phyloP scores from a whole-genome alignment of 1,139 yeast species.

The Suhomyces bolitotheri region DNA sequence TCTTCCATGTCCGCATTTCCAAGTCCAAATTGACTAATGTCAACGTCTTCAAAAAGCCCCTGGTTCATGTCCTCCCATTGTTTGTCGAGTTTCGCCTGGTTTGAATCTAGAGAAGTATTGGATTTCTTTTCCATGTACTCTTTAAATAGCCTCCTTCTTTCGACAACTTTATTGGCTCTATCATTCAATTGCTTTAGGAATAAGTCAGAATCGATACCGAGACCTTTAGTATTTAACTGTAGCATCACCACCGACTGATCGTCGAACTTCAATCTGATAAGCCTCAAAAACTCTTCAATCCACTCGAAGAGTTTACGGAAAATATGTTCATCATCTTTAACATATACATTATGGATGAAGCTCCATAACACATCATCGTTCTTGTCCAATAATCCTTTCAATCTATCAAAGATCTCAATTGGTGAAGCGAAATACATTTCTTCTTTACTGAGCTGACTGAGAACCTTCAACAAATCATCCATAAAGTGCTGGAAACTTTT shows the following conservation, averaged over 20 bases:
- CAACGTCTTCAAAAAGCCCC: constrained; percentile 44
- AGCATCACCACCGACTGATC: constrained; percentile 49
- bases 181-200: constrained; percentile 35
- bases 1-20: constrained; percentile 60
- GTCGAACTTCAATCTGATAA: constrained; percentile 61
- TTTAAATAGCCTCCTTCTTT: constrained; percentile 36
- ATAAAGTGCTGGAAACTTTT: constrained; percentile 71
- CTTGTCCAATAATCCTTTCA: constrained; percentile 62
- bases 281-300: constrained; percentile 56
- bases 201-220: constrained; percentile 24
- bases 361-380: constrained; percentile 72
- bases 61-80: constrained; percentile 52
- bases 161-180: constrained; percentile 29
- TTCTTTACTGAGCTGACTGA: constrained; percentile 49
- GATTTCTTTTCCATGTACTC: constrained; percentile 30
- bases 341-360: constrained; percentile 75
- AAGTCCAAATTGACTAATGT: constrained; percentile 55
- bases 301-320: constrained; percentile 72
- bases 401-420: constrained; percentile 59
- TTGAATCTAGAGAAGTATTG: constrained; percentile 16
- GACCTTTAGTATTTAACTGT: constrained; percentile 28
- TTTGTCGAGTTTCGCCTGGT: constrained; percentile 40
- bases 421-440: constrained; percentile 47
- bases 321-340: constrained; percentile 67
- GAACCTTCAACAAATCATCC: constrained; percentile 62